phyloP scores from a whole-genome alignment of 2,329 filamentous ascomycete species.

The Alternaria alternata region DNA sequence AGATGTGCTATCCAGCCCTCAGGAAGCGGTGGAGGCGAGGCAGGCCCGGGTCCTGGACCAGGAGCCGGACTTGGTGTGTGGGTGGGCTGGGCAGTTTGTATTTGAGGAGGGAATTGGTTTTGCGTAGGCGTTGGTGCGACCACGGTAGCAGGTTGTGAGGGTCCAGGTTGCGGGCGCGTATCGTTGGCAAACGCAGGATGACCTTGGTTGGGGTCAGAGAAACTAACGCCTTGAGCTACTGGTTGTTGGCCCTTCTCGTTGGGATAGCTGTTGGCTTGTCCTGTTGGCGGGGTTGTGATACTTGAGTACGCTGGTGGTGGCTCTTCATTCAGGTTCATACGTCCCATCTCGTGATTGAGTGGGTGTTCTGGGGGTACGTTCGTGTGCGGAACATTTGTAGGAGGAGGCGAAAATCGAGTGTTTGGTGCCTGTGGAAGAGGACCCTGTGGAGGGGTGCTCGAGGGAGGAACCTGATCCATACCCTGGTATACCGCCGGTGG shows the following conservation, averaged over 20 bases:
- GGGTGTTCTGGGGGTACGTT: constrained; percentile 61
- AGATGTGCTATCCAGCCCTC: constrained; percentile 99
- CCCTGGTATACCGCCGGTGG: constrained; percentile 94
- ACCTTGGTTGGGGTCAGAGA: constrained; percentile 59
- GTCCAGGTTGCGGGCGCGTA: constrained; percentile 61
- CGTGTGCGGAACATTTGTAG: constrained; percentile 20
- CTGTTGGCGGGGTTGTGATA: constrained; percentile 56
- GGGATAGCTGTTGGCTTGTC: constrained; percentile 68
- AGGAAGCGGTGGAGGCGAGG: constrained; percentile 89
- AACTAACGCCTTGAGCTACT: constrained; percentile 35
- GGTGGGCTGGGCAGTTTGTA: constrained; percentile 31
- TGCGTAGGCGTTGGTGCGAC: constrained; percentile 44
- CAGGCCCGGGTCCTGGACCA: constrained; percentile 71
- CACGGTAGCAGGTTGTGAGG: constrained; percentile 48
- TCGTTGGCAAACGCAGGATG: constrained; percentile 96
- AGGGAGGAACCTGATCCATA: constrained; percentile 68
- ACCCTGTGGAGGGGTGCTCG: constrained; percentile 51
- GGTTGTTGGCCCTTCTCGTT: constrained; percentile 74
- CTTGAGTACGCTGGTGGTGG: constrained; percentile 96
- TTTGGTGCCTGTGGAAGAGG: constrained; percentile 41
- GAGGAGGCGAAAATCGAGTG: constrained; percentile 38
- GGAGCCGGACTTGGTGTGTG: constrained; percentile 56
- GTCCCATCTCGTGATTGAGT: constrained; percentile 86
- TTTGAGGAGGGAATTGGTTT: constrained; percentile 34
- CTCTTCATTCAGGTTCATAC: constrained; percentile 80